Evolutionary conservation across 2,329 filamentous ascomycete species (phyloP).

Genomic region (Xenoacremonium recifei): DNA sequence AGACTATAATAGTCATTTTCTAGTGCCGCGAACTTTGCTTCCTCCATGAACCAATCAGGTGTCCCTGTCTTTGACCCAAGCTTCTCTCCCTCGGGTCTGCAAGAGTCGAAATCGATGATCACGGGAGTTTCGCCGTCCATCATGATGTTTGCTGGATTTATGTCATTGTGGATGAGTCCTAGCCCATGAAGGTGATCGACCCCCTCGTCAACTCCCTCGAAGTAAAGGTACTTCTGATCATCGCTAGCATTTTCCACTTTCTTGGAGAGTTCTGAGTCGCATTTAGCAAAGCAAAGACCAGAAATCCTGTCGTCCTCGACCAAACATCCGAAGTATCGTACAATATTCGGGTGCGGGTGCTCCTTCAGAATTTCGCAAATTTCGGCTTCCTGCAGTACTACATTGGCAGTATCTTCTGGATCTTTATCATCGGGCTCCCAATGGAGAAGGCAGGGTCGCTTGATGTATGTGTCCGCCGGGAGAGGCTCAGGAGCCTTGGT

Average conservation of each 20-base stretch:
- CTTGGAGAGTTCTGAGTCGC: too few relatives aligned
- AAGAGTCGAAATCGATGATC: slow-evolving; percentile 37
- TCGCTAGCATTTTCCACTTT: too few relatives aligned
- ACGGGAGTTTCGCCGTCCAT: slow-evolving; percentile 29
- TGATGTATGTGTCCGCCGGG: neutral
- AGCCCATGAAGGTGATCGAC: slow-evolving; percentile 34
- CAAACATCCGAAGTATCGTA: slow-evolving; percentile 29
- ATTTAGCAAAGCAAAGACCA: too few relatives aligned
- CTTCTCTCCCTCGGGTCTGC: slow-evolving; percentile 12
- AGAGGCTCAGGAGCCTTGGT: neutral
- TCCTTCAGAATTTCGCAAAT: slow-evolving; percentile 14
- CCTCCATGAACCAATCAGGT: too few relatives aligned
- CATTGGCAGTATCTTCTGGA: neutral
- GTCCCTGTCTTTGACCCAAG: too few relatives aligned
- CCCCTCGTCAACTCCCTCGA: slow-evolving; percentile 19
- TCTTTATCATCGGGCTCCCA: neutral
- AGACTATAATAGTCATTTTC: too few relatives aligned
- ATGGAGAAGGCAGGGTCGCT: neutral
- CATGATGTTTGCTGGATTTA: slow-evolving; percentile 34
- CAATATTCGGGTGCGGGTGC: slow-evolving; percentile 26
- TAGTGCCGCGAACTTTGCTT: too few relatives aligned
- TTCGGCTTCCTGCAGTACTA: slow-evolving; percentile 11
- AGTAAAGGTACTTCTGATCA: too few relatives aligned
- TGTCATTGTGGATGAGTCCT: slow-evolving; percentile 34
- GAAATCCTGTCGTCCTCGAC: too few relatives aligned